phyloP scores from a whole-genome alignment of 2,329 filamentous ascomycete genomes.

The Talaromyces sp. region DNA sequence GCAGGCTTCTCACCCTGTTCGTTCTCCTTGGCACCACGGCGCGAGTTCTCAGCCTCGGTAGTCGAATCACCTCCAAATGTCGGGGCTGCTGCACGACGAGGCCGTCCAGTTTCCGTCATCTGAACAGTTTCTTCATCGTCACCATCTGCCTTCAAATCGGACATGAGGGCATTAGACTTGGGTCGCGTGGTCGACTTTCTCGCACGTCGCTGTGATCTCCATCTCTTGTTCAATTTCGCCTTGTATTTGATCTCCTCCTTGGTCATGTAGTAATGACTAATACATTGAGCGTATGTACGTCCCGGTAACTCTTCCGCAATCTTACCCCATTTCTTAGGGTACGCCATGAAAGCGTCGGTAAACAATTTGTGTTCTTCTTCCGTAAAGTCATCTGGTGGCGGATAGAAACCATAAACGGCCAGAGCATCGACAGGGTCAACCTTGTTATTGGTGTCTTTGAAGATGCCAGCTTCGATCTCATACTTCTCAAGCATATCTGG shows the following conservation, averaged over 20 bases:
- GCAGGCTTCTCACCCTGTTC: constrained; percentile 33
- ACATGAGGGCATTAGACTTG: constrained; percentile 47
- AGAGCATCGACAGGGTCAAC: constrained; percentile 36
- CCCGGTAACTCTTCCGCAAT: constrained; percentile 45
- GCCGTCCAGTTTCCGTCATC: constrained; percentile 48
- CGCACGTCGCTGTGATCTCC: constrained; percentile 39
- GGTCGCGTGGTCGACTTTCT: constrained; percentile 33
- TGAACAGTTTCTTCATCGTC: constrained; percentile 41
- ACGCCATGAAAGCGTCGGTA: constrained; percentile 44
- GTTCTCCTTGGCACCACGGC: constrained; percentile 33
- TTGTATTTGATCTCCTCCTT: constrained; percentile 49
- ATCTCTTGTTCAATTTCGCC: constrained; percentile 44
- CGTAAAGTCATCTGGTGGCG: constrained; percentile 45
- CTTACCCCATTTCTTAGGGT: constrained; percentile 49
- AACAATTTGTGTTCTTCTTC: constrained; percentile 44
- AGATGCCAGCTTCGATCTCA: constrained; percentile 37
- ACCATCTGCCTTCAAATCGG: constrained; percentile 42
- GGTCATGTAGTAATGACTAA: constrained; percentile 48
- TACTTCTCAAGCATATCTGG: constrained; percentile 44
- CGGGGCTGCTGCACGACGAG: constrained; percentile 46
- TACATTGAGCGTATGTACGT: constrained; percentile 46
- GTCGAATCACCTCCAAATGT: constrained; percentile 41
- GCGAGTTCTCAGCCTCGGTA: constrained; percentile 32
- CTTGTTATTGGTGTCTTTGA: constrained; percentile 44
- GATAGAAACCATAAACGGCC: constrained; percentile 42